Evolutionary conservation across 768 basidiomycete genomes (phyloP).

Genomic region (Boletus rex-veris): DNA sequence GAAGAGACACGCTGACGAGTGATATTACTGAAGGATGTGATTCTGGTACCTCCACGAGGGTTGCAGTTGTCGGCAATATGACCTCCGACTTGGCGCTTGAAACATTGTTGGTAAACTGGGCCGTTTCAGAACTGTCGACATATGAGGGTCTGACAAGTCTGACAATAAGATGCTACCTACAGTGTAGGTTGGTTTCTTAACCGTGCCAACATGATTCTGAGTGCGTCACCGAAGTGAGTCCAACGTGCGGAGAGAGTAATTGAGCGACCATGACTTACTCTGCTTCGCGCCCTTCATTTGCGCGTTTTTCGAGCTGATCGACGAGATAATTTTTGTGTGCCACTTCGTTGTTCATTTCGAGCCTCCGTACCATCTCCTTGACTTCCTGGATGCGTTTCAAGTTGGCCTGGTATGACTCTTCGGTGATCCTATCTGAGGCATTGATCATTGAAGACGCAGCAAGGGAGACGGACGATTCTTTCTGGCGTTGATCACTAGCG

Average conservation of each 20-base stretch:
- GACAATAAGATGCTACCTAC: constrained; percentile 11
- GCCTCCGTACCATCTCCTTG: constrained; percentile 27
- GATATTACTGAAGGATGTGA: constrained; percentile 14
- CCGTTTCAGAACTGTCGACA: constrained; percentile 10
- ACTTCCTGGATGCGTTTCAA: constrained; percentile 24
- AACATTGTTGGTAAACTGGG: constrained; percentile 13
- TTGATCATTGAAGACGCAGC: constrained; percentile 27
- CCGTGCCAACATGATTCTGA: constrained; percentile 22
- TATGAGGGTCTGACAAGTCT: not conserved
- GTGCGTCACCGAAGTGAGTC: not conserved
- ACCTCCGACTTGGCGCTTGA: constrained; percentile 14
- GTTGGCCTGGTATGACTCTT: constrained; percentile 25
- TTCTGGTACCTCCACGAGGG: constrained; percentile 33
- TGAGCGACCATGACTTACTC: constrained; percentile 30
- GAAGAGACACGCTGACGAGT: not conserved
- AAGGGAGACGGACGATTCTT: constrained; percentile 11
- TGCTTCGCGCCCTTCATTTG: constrained; percentile 45
- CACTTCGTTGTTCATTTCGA: constrained; percentile 40
- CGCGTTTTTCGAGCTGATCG: constrained; percentile 34
- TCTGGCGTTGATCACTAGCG: constrained; percentile 8
- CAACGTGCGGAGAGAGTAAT: not conserved
- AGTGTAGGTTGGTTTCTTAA: constrained; percentile 10
- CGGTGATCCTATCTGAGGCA: constrained; percentile 15
- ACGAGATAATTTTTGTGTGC: constrained; percentile 36
- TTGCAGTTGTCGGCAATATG: constrained; percentile 33